Conservation (phyloP, 805 yeast genomes). For the Ogataea saltuana region DNA sequence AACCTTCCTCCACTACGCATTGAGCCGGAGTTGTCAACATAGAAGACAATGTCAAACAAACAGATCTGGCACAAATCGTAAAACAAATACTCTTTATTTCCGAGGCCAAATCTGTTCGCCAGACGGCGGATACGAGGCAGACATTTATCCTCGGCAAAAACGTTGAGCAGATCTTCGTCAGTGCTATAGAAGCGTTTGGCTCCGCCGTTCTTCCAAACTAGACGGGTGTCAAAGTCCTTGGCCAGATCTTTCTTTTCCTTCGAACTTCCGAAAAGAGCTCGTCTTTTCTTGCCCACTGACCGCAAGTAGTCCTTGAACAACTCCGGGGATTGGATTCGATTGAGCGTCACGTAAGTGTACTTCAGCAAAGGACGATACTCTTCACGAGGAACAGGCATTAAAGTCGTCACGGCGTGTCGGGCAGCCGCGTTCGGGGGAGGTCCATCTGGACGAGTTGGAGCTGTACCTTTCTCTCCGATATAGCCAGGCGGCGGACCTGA, state of each 20-base stretch:
- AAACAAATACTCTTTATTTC: constrained; percentile 24
- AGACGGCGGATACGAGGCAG: constrained; percentile 24
- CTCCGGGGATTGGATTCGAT: constrained; percentile 27
- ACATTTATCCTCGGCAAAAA: constrained; percentile 21
- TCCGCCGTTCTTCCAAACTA: constrained; percentile 13
- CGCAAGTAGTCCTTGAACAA: constrained; percentile 24
- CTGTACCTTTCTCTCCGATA: not conserved
- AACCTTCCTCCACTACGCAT: constrained; percentile 24
- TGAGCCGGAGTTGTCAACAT: constrained; percentile 29
- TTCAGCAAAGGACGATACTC: constrained; percentile 23
- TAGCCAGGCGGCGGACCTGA: constrained; percentile 22
- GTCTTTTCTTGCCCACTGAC: constrained; percentile 23
- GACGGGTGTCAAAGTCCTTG: constrained; percentile 8
- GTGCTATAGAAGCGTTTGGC: constrained; percentile 18
- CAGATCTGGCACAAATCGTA: constrained; percentile 28
- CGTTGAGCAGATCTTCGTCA: constrained; percentile 23
- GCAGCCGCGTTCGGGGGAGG: constrained; percentile 2
- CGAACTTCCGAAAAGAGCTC: constrained; percentile 23
- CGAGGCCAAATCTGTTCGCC: constrained; percentile 20
- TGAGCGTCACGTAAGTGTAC: constrained; percentile 23
- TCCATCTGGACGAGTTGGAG: constrained; percentile 1
- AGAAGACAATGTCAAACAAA: constrained; percentile 23
- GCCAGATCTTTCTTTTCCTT: constrained; percentile 23
- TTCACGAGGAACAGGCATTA: constrained; percentile 9
- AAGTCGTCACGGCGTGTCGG: constrained; percentile 8